Evolutionary conservation across 2,329 filamentous ascomycete species (phyloP), one percentile per base, ranked within the genome.

Genomic region (Colletotrichum kahawae): DNA sequence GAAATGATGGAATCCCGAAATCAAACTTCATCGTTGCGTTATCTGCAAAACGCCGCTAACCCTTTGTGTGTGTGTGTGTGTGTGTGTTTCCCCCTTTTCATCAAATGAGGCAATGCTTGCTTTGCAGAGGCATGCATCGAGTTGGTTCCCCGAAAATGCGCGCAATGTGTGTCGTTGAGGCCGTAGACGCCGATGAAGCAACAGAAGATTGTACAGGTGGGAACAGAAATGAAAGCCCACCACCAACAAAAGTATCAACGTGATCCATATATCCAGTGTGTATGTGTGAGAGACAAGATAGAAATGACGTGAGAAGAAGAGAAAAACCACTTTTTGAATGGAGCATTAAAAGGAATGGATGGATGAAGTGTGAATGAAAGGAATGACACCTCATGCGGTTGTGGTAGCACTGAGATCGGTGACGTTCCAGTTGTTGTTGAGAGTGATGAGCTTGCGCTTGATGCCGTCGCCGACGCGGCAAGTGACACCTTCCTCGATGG

Each of bases 391-490:
- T 74, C 29, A 73, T 21, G 59, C 36, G 29, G 75, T 60, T 34
- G 68, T 43, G 5, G 72, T 67, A 3, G 54, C 24, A 13, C 72
- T 71, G 27, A 80, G 70, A 14, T 71, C 77, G 21, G 85, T 82
- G 4, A 80, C 69, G n/a, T 77, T 82, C 87, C 87, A 88, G 77
- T 84, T 83, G 4, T 73, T 79, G 2, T 81, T 80, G n/a, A 89
- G 78, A 0, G 81, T 67, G 0, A 82, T 72, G 6, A 89, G 81
- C 80, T 88, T 76, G 38, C 87, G 82, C 69, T 81, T 83, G 66
- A 89, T 86, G 16, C 87, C 87, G 56, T 88, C 87, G 21, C 84
- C 82, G 13, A 89, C 80, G 5, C 87, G 83, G 2, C 84, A 84
- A 77, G 84, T 86, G n/a, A 82, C 70, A 7, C 86, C 85, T 5